A percentile compares a stretch with the other conserved stretches of the same genome.
Evolutionary conservation across 2,329 filamentous ascomycete species (phyloP).

Genomic region (Fusarium sp.): DNA sequence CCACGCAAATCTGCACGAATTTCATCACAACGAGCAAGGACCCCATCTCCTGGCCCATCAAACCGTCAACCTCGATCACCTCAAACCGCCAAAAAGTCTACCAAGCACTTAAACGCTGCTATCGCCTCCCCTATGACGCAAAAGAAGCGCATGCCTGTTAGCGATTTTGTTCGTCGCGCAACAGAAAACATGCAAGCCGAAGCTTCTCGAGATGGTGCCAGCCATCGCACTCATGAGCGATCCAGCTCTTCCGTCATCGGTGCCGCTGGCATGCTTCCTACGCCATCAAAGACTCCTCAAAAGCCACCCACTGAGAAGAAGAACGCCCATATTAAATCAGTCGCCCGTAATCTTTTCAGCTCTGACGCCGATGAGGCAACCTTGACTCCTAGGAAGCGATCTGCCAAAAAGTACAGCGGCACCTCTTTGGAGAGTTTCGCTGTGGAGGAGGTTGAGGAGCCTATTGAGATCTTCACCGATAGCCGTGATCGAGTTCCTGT

Average conservation of each 20-base stretch:
- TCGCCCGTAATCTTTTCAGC: conserved; percentile 74
- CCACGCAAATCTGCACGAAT: conserved; percentile 77
- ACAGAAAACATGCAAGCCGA: conserved; percentile 61
- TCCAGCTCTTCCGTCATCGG: conserved; percentile 50
- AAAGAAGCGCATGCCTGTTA: conserved; percentile 63
- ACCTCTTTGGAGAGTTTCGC: conserved; percentile 69
- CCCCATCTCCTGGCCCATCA: conserved; percentile 64
- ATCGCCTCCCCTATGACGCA: conserved; percentile 60
- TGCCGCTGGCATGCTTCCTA: conserved; percentile 73
- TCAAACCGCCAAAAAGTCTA: conserved; percentile 51
- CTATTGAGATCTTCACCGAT: conserved; percentile 82
- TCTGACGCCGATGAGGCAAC: conserved; percentile 69
- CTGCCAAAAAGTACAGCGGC: conserved; percentile 68
- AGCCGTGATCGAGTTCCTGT: conserved; percentile 81
- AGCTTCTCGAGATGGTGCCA: conserved; percentile 57
- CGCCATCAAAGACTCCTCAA: conserved; percentile 81
- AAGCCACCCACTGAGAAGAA: conserved; percentile 68
- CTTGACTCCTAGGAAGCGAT: conserved; percentile 69
- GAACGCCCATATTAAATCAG: conserved; percentile 62
- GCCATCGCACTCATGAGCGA: conserved; percentile 54
- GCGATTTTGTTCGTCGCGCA: conserved; percentile 62
- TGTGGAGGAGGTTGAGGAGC: conserved; percentile 65
- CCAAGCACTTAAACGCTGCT: conserved; percentile 46
- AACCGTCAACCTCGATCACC: conserved; percentile 52
- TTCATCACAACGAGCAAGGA: conserved; percentile 67